Evolutionary conservation across 23 red algal genomes (phyloP), one percentile per base, ranked within the genome.

Genomic region (Pyropia yezoensis): DNA sequence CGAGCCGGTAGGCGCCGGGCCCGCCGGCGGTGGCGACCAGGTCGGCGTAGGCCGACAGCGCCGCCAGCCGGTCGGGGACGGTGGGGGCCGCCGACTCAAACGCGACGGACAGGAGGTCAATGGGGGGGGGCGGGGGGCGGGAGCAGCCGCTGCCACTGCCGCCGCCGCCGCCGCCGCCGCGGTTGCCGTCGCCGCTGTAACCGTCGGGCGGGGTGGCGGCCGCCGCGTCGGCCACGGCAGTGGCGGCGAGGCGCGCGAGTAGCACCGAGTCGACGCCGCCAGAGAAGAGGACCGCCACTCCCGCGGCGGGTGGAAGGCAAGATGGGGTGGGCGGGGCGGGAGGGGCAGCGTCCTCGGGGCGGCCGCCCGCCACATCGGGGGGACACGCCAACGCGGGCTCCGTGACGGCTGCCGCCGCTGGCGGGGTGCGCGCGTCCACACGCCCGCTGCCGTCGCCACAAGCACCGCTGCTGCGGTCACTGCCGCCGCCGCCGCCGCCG

Each of bases 211-310:
- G 30, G 30, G 30, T 21, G 30, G 20, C 11, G 47, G 74, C 47
- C 65, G 83, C 76, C 18, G 54, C 70, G 34, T 29, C 60, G 1
- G 91, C 65, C 39, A 89, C 63, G 45, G 63, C 66, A 4, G 70
- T 51, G 17, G 69, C 84, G 14, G 88, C 49, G 24, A 83, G 61
- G 34, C 59, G 53, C 28, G 91, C 85, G 5, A 96, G 20, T 13
- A 89, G 54, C 63, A 96, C 30, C 2, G 83, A 89, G 39, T 96
- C 91, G 26, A 96, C 74, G 22, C 91, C 91, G 17, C 91, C 91
- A 7, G 91, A 96, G 27, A 96, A 96, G 25, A 96, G 68, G 9
- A 96, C 79, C 18, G 57, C 82, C 27, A 85, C 81, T n/a, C 70
- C 63, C 25, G 78, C 27, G 33, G 39, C 39, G 9, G 39, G 39